Conservation (phyloP, 306 rosid species). For the Elaeagnus macrophylla region DNA sequence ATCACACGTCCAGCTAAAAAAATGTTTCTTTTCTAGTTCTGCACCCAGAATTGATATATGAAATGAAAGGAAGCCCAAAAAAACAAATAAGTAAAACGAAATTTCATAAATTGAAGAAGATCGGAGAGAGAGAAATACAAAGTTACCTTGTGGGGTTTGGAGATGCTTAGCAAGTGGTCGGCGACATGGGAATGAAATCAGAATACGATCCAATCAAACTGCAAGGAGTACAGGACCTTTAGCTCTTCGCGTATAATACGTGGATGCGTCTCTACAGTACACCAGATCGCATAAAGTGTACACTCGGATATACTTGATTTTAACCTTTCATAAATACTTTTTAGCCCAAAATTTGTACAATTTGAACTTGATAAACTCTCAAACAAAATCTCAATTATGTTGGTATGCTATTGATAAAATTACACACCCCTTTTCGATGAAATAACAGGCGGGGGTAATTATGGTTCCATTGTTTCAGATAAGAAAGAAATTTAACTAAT, state of each 20-base stretch:
- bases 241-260: constrained; percentile 14
- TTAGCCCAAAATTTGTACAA: too few relatives aligned
- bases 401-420: too few relatives aligned
- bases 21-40: constrained; percentile 6
- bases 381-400: too few relatives aligned
- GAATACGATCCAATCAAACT: constrained; percentile 27
- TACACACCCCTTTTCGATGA: too few relatives aligned
- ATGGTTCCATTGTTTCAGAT: too few relatives aligned
- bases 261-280: not conserved
- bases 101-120: constrained; percentile 11
- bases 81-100: not conserved
- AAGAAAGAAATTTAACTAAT: too few relatives aligned
- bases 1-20: not conserved
- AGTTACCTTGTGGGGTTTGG: constrained; percentile 9
- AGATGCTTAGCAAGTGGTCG: constrained; percentile 20
- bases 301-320: constrained; percentile 1
- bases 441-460: too few relatives aligned
- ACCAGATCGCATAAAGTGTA: not conserved
- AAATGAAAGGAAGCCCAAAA: not conserved
- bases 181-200: constrained; percentile 32
- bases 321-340: too few relatives aligned
- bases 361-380: too few relatives aligned
- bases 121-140: constrained; percentile 15
- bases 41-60: not conserved
- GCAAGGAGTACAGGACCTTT: constrained; percentile 10